These are phyloP conservation scores for Diplocarpon mali DNA, from an alignment of 2,329 filamentous ascomycete species.

Conservation along the genomic window DNA sequence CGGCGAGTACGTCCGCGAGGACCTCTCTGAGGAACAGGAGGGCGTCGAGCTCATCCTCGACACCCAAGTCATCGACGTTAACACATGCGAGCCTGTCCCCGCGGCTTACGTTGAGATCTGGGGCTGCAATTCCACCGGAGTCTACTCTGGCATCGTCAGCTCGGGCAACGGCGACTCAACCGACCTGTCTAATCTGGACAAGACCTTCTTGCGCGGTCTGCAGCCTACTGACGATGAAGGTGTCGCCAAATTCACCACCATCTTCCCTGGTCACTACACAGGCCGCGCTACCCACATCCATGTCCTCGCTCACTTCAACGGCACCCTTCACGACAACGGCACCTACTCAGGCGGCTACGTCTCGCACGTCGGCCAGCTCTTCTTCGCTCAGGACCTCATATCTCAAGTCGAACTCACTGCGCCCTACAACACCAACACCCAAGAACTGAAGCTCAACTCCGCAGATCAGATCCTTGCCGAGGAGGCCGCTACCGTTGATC, in stretches of 20 bases:
- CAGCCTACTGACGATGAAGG: slow-evolving; percentile 32
- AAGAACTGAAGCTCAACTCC: slow-evolving; percentile 36
- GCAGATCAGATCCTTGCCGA: slow-evolving; percentile 37
- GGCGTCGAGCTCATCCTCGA: slow-evolving; percentile 33
- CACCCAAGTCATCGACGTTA: slow-evolving; percentile 31
- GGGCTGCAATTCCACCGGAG: slow-evolving; percentile 32
- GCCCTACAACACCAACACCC: slow-evolving; percentile 38
- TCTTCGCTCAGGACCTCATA: slow-evolving; percentile 51
- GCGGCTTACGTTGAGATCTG: slow-evolving; percentile 30
- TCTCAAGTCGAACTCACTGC: slow-evolving; percentile 35
- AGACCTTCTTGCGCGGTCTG: slow-evolving; percentile 33
- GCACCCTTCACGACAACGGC: slow-evolving; percentile 28
- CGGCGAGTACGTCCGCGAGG: slow-evolving; percentile 30
- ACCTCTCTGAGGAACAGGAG: slow-evolving; percentile 28
- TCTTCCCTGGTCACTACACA: slow-evolving; percentile 36
- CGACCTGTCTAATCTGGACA: slow-evolving; percentile 30
- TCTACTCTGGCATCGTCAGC: slow-evolving; percentile 31
- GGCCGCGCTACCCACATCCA: slow-evolving; percentile 38
- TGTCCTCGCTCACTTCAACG: slow-evolving; percentile 34
- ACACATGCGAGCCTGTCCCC: slow-evolving; percentile 31
- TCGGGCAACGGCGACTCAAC: slow-evolving; percentile 31
- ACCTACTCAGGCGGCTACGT: slow-evolving; percentile 39
- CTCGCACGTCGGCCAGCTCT: slow-evolving; percentile 52
- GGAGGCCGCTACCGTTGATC: slow-evolving; percentile 37
- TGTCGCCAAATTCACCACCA: slow-evolving; percentile 31